Evolutionary conservation across 1,139 yeast genomes (phyloP), one percentile per base, ranked within the genome.

Genomic region (Kluyveromyces sp.): DNA sequence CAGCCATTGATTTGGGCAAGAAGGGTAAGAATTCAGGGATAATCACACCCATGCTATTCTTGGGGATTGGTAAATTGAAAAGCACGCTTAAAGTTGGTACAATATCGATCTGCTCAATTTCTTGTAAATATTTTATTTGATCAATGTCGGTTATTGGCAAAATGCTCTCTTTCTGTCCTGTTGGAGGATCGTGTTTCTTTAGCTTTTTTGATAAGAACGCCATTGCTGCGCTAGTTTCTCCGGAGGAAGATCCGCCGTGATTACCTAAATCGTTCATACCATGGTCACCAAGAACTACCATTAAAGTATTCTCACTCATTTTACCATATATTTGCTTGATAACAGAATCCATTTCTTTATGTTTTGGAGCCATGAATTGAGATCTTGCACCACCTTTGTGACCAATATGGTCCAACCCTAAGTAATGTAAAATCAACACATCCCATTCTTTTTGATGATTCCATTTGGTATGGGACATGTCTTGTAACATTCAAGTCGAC

Each of bases 371-470:
- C 98, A 94, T 92, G 56, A 79, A 82, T 0, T 74, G 67, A 4
- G 96, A 87, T 3, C 70, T 59, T 0, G 98, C 94, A 0, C 98
- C 99, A 35, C 96, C 95, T 61, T 89, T 90, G 64, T 94, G 98
- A 1, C 99, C 98, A 56, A 94, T 94, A 63, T 94, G 98, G 63
- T 94, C 98, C 41, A 94, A 69, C 0, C 98, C 99, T 28, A 94
- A 70, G 59, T 92, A 94, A 62, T 94, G 98, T 45, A 94, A 68
- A 43, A 94, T 84, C 51, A 92, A 68, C 2, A 82, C 84, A 62
- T 92, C 96, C 97, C 97, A 92, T 1, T 71, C 51, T 42, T 77
- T 79, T 40, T 51, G 49, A 32, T 56, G 50, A 2, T 46, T n/a
- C 45, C 29, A 63, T 43, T 37, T 63, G 66, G 30, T 50, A 45